Conservation (phyloP, 2,329 filamentous ascomycete species). For the Aureobasidium sp. region DNA sequence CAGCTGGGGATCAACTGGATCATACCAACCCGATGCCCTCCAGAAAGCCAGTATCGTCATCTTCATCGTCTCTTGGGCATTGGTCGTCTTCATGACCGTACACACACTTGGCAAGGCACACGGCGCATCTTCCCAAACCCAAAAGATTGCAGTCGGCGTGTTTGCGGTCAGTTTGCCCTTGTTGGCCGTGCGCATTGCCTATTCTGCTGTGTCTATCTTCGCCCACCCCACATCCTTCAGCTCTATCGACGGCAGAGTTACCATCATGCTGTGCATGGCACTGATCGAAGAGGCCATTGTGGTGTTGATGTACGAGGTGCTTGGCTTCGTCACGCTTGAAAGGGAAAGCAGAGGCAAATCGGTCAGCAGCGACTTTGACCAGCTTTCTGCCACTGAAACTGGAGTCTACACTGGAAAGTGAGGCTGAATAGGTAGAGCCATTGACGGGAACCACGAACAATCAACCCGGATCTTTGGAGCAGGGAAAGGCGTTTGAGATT, state of each 20-base stretch:
- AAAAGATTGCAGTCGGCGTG: conserved; percentile 21
- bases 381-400: background rate
- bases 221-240: conserved; percentile 17
- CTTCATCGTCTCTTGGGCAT: conserved; percentile 15
- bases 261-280: conserved; percentile 11
- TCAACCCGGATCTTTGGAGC: background rate
- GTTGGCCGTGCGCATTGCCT: conserved; percentile 31
- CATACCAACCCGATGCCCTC: conserved; percentile 19
- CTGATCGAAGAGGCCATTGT: conserved; percentile 9
- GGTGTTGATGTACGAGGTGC: background rate
- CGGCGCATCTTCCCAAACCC: conserved; percentile 4
- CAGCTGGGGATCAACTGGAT: conserved; percentile 16
- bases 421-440: background rate
- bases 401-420: background rate
- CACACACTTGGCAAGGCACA: conserved; percentile 11
- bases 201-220: conserved; percentile 24
- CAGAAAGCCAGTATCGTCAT: conserved; percentile 20
- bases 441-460: background rate
- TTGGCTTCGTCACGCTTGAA: conserved; percentile 11
- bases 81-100: conserved; percentile 19
- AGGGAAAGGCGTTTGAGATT: background rate
- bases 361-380: background rate
- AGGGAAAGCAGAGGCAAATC: background rate
- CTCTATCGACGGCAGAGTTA: background rate
- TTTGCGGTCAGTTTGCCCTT: conserved; percentile 23